phyloP scores from a whole-genome alignment of 2,329 filamentous ascomycete species.

The Xylaria multiplex region DNA sequence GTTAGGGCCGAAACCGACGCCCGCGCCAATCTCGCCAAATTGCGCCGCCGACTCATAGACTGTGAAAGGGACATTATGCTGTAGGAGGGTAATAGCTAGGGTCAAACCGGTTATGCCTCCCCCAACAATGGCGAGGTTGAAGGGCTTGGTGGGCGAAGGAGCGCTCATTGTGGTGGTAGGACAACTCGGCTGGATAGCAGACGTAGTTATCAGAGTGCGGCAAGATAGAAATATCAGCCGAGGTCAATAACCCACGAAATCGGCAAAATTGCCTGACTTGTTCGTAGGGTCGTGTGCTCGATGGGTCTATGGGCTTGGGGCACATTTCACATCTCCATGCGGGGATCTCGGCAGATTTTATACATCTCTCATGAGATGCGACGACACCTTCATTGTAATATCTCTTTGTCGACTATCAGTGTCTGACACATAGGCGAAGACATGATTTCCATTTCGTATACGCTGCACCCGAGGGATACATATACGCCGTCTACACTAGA shows the following conservation, averaged over 20 bases:
- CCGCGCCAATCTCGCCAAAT: conserved; percentile 53
- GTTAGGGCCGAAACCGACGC: conserved; percentile 52
- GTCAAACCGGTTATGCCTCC: conserved; percentile 54
- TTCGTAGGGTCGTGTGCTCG: background rate
- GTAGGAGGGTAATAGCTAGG: conserved; percentile 49
- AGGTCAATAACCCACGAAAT: background rate
- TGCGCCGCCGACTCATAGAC: conserved; percentile 51
- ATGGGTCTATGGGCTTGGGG: conserved; percentile 2
- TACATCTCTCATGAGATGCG: background rate
- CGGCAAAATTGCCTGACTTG: background rate
- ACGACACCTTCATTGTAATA: background rate
- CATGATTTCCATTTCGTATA: no score
- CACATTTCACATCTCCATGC: background rate
- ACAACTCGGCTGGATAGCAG: background rate
- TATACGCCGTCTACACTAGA: background rate
- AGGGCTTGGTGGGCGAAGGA: conserved; percentile 36
- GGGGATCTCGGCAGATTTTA: conserved; percentile 5
- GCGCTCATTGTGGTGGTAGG: conserved; percentile 15
- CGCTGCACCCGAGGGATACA: background rate
- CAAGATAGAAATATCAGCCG: conserved; percentile 1
- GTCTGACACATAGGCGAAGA: background rate
- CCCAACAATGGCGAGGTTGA: conserved; percentile 53
- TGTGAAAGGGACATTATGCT: conserved; percentile 47
- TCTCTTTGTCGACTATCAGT: background rate
- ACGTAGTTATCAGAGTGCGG: background rate